Evolutionary conservation across 2,329 filamentous ascomycete genomes (phyloP).

Genomic region (Penicillium carneum): DNA sequence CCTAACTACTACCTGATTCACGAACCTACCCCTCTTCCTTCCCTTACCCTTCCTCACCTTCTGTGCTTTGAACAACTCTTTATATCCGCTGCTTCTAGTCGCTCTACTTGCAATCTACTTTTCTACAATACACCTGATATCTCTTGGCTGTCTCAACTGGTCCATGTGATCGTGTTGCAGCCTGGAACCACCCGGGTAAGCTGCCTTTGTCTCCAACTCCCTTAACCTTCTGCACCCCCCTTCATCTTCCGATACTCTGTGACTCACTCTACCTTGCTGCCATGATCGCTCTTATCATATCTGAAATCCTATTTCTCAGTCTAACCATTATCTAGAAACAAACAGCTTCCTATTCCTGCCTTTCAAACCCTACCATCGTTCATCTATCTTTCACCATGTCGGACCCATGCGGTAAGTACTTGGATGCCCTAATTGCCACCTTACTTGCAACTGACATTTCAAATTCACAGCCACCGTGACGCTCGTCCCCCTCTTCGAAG

Average conservation of each 20-base stretch:
- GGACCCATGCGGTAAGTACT: slow-evolving; percentile 36
- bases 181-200: slow-evolving; percentile 22
- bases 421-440: background rate
- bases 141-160: slow-evolving; percentile 9
- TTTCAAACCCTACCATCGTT: background rate
- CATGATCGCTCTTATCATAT: background rate
- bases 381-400: slow-evolving; percentile 30
- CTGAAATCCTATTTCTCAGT: background rate
- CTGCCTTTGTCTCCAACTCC: slow-evolving; percentile 5
- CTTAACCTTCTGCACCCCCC: background rate
- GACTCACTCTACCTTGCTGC: background rate
- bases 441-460: slow-evolving; percentile 3
- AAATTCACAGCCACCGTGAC: slow-evolving; percentile 44
- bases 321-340: slow-evolving; percentile 1
- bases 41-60: slow-evolving; percentile 18
- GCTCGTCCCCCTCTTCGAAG: slow-evolving; percentile 39
- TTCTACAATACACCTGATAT: background rate
- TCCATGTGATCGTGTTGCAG: slow-evolving; percentile 18
- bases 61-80: background rate
- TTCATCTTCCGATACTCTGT: background rate
- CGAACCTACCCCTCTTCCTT: slow-evolving; percentile 39
- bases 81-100: background rate
- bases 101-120: background rate
- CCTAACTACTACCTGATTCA: slow-evolving; percentile 35
- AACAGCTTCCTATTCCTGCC: background rate